These are phyloP conservation scores for Zygosaccharomyces lentus DNA, from an alignment of 805 yeast genomes.

Conservation along the genomic window DNA sequence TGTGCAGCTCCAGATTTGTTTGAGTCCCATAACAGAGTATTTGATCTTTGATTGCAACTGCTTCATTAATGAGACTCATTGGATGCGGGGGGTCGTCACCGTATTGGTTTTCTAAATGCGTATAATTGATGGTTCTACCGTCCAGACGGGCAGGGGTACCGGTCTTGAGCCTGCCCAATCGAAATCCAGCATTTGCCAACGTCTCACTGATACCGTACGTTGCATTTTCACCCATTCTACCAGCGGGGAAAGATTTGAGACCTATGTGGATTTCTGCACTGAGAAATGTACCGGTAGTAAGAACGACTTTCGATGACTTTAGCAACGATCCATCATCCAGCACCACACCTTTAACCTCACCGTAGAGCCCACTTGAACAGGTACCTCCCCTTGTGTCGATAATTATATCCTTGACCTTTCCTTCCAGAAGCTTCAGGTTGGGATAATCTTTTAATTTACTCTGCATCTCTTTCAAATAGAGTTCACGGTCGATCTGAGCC, in stretches of 20 bases:
- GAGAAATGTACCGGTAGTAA: conserved; percentile 93
- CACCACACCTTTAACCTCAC: conserved; percentile 64
- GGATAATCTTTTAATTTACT: conserved; percentile 52
- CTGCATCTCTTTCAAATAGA: conserved; percentile 81
- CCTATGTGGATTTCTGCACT: conserved; percentile 96
- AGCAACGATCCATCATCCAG: conserved; percentile 61
- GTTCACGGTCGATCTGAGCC: conserved; percentile 86
- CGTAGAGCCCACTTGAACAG: conserved; percentile 29
- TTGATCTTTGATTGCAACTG: conserved; percentile 57
- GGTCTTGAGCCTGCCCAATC: conserved; percentile 85
- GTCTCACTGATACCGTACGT: conserved; percentile 86
- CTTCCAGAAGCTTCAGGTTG: conserved; percentile 51
- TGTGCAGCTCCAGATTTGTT: conserved; percentile 74
- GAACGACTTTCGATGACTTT: conserved; percentile 63
- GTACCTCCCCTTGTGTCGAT: conserved; percentile 39
- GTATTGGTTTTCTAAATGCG: conserved; percentile 57
- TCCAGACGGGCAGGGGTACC: conserved; percentile 95
- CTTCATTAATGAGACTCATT: conserved; percentile 78
- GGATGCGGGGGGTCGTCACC: conserved; percentile 87
- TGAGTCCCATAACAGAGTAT: conserved; percentile 69
- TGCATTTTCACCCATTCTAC: conserved; percentile 89
- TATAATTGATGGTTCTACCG: conserved; percentile 64
- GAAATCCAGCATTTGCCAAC: conserved; percentile 68
- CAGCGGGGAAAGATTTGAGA: conserved; percentile 72
- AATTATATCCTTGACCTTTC: conserved; percentile 80